These are phyloP conservation scores for Steccherinum ochraceum DNA, from an alignment of 768 basidiomycete species.

Conservation along the genomic window DNA sequence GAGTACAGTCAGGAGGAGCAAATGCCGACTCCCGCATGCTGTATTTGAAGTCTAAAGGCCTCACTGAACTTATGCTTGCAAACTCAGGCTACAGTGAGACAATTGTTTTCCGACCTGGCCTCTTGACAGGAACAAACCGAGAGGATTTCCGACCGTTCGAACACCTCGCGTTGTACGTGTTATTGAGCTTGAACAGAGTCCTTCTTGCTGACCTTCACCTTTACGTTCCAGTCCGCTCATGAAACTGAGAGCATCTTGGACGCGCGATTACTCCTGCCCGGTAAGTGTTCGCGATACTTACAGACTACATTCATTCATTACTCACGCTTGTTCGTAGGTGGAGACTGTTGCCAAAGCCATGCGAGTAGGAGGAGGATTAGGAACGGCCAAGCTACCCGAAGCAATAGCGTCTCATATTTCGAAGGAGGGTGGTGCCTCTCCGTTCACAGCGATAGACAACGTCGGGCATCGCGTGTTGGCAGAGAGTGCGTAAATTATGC, in stretches of 20 bases:
- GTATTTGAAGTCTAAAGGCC: constrained; percentile 56
- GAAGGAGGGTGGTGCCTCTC: neutral
- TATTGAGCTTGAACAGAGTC: too few species aligned
- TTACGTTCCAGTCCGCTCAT: neutral
- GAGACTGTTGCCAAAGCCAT: neutral
- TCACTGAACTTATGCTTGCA: constrained; percentile 66
- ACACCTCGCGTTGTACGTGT: too few species aligned
- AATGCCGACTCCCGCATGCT: neutral
- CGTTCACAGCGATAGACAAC: neutral
- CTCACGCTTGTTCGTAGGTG: neutral
- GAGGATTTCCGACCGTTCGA: neutral
- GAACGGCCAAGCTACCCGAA: neutral
- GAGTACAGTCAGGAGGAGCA: too few species aligned
- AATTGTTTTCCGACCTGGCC: constrained; percentile 60
- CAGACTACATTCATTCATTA: neutral
- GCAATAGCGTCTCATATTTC: neutral
- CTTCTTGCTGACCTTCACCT: too few species aligned
- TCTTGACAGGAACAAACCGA: constrained; percentile 23
- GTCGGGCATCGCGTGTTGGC: neutral
- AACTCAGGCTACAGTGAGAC: constrained; percentile 63
- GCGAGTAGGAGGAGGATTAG: neutral
- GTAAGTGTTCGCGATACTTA: neutral
- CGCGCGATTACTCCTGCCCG: neutral
- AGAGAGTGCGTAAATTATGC: too few species aligned
- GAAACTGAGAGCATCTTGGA: neutral